phyloP scores from a whole-genome alignment of 768 basidiomycete species.

The Suillus weaverae region DNA sequence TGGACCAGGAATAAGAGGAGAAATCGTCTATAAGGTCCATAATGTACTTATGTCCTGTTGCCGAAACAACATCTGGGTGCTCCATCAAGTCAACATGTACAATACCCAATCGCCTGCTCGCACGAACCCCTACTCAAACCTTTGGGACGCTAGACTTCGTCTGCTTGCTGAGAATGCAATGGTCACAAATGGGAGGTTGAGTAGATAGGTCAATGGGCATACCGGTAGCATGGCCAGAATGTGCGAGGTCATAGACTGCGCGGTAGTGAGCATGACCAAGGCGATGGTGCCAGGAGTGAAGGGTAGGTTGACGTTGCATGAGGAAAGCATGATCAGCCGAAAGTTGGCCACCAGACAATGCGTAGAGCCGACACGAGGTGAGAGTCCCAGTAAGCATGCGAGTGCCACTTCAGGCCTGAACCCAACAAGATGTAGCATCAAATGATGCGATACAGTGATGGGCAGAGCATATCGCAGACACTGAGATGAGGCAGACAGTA shows the following conservation, averaged over 20 bases:
- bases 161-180: constrained; percentile 4
- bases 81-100: too few relatives aligned
- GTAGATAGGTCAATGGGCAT: constrained; percentile 6
- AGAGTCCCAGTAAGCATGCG: constrained; percentile 4
- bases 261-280: constrained; percentile 31
- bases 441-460: constrained; percentile 17
- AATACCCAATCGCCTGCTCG: neutral
- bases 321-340: constrained; percentile 19
- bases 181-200: constrained; percentile 7
- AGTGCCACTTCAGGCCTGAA: neutral
- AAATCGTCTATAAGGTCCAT: too few relatives aligned
- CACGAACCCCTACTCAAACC: neutral
- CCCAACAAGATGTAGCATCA: constrained; percentile 12
- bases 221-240: constrained; percentile 1
- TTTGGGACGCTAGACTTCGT: neutral
- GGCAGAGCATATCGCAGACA: constrained; percentile 16
- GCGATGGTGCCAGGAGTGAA: constrained; percentile 30
- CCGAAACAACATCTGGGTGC: too few relatives aligned
- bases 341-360: neutral
- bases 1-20: too few relatives aligned
- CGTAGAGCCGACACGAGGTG: neutral
- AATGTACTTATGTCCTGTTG: too few relatives aligned
- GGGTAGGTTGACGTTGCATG: constrained; percentile 5
- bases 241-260: constrained; percentile 23
- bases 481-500: constrained; percentile 22